These are phyloP conservation scores for Acer campestre DNA, from an alignment of 345 rosid genomes.

Conservation along the genomic window DNA sequence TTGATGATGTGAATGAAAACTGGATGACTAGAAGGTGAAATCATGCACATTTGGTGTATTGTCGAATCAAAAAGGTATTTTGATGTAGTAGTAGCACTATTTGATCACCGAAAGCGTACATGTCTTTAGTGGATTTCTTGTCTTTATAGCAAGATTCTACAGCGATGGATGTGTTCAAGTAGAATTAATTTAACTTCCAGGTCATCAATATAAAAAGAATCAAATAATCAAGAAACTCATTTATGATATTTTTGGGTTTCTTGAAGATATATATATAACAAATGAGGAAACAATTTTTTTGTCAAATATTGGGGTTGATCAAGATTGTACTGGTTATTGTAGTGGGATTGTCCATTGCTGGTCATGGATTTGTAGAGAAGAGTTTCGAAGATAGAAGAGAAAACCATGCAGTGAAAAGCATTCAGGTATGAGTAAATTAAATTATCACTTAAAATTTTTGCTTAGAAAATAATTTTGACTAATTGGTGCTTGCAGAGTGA, in stretches of 20 bases:
- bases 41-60: slow-evolving; percentile 34
- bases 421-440: slow-evolving; percentile 35
- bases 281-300: slow-evolving; percentile 12
- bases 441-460: neutral
- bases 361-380: slow-evolving; percentile 1
- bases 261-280: neutral
- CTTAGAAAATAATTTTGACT: neutral
- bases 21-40: slow-evolving; percentile 44
- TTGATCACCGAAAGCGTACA: neutral
- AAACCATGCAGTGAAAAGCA: slow-evolving; percentile 32
- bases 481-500: slow-evolving; percentile 37
- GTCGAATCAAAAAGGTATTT: neutral
- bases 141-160: neutral
- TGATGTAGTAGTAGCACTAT: neutral
- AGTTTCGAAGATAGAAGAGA: neutral
- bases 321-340: slow-evolving; percentile 1
- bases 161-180: neutral
- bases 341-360: slow-evolving; percentile 5
- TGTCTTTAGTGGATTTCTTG: neutral
- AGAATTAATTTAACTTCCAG: neutral
- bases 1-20: slow-evolving; percentile 16
- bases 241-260: too few relatives aligned
- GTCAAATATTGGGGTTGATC: neutral
- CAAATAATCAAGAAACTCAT: neutral
- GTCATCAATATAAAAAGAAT: too few relatives aligned